Conservation (phyloP, 169 alveolate genomes). For the Toxoplasma gondii region DNA sequence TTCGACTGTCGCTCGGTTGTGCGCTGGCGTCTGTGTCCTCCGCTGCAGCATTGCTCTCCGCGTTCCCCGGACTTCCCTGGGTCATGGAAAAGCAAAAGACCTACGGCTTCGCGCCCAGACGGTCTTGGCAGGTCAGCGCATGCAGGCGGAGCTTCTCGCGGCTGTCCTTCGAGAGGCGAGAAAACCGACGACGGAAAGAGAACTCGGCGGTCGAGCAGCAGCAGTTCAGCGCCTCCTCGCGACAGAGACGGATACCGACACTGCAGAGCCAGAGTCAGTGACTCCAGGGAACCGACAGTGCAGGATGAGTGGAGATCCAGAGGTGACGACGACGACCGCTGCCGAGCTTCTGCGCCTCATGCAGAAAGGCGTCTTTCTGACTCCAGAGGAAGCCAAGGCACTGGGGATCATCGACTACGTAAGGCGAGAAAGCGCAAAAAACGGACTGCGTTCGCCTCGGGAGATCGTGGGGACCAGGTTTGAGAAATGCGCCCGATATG, state of each 20-base stretch:
- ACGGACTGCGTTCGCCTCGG: too few species aligned
- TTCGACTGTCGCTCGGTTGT: too few species aligned
- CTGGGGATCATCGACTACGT: not conserved
- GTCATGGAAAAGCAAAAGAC: not conserved
- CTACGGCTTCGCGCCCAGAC: not conserved
- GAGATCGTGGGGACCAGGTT: too few species aligned
- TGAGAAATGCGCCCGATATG: too few species aligned
- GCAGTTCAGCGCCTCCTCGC: too few species aligned
- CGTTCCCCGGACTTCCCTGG: not conserved
- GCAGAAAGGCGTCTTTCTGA: not conserved
- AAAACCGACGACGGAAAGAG: not conserved
- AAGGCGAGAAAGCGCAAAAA: not conserved
- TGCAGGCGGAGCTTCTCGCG: not conserved
- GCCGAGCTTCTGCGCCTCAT: not conserved
- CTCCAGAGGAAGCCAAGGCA: not conserved
- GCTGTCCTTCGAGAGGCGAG: not conserved
- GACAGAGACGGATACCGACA: too few species aligned
- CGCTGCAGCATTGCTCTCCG: conserved; percentile 1
- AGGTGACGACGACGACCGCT: not conserved
- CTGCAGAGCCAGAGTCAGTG: not conserved
- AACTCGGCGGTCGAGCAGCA: too few species aligned
- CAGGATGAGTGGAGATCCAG: not conserved
- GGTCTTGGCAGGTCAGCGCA: not conserved
- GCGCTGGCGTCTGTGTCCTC: not conserved
- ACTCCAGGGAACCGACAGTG: not conserved